Conservation (phyloP, 257 asterid genomes). For the Marsdenia floribunda region DNA sequence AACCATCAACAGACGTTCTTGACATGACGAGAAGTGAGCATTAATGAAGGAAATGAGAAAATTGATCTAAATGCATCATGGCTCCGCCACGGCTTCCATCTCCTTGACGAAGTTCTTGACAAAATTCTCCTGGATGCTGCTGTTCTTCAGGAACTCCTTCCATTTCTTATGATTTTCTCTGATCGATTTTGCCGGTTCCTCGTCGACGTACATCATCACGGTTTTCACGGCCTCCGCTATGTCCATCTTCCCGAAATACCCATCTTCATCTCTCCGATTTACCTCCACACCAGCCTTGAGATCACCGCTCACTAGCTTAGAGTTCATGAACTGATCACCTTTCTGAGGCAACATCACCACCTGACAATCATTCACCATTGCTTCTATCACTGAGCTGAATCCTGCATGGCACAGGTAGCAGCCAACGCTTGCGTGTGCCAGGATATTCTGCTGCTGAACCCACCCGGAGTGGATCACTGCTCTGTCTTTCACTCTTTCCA, state of each 20-base stretch:
- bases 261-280: constrained; percentile 50
- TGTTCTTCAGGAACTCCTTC: constrained; percentile 39
- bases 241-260: constrained; percentile 35
- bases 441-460: constrained; percentile 56
- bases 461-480: constrained; percentile 45
- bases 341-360: constrained; percentile 35
- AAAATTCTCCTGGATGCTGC: constrained; percentile 27
- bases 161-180: constrained; percentile 36
- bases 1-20: too few relatives aligned
- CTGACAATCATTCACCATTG: constrained; percentile 45
- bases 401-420: constrained; percentile 50
- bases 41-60: too few relatives aligned
- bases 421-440: constrained; percentile 40
- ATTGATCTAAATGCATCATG: neutral
- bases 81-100: constrained; percentile 20
- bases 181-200: constrained; percentile 23
- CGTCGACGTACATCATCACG: constrained; percentile 17
- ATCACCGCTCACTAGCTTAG: constrained; percentile 39
- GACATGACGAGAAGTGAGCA: too few relatives aligned
- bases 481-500: constrained; percentile 29
- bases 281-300: constrained; percentile 50
- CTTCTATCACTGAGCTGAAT: constrained; percentile 51
- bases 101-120: constrained; percentile 31
- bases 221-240: constrained; percentile 32
- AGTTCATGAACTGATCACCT: constrained; percentile 27